Percentiles rank a stretch among this genome's conserved stretches.
Conservation (phyloP, 768 basidiomycete species). For the Termitomyces sp. region DNA sequence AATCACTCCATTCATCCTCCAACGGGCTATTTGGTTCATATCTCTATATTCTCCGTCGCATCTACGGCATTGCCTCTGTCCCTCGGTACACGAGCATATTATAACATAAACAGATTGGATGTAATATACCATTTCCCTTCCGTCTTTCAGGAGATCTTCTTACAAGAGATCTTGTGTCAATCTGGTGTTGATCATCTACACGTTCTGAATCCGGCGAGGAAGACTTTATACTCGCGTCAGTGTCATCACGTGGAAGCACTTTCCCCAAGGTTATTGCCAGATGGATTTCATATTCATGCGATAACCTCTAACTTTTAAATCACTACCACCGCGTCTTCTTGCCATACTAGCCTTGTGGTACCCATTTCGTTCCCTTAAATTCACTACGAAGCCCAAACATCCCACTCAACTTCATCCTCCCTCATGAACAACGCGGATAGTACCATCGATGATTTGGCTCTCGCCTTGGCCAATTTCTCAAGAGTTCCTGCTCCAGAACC, state of each 20-base stretch:
- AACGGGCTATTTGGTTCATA: conserved; percentile 3
- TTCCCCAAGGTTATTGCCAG: background rate
- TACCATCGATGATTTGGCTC: conserved; percentile 77
- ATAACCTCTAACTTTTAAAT: background rate
- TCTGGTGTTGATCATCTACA: background rate
- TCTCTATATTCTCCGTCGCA: conserved; percentile 5
- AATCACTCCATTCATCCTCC: conserved; percentile 7
- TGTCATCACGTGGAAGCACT: conserved; percentile 6
- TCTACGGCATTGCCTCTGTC: conserved; percentile 2
- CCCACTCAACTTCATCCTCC: conserved; percentile 30
- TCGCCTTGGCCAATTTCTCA: conserved; percentile 67
- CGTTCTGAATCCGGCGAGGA: background rate
- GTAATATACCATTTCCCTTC: conserved; percentile 3
- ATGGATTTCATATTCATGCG: background rate
- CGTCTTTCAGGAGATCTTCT: no score
- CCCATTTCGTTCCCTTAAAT: conserved; percentile 3
- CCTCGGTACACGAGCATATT: background rate
- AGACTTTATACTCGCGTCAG: background rate
- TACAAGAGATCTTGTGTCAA: background rate
- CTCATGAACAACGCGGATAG: conserved; percentile 45
- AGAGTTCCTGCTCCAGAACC: conserved; percentile 72
- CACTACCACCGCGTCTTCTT: conserved; percentile 1
- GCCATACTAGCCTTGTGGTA: conserved; percentile 10
- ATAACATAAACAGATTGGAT: conserved; percentile 6
- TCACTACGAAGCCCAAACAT: conserved; percentile 12